Percentiles rank a stretch among this genome's conserved stretches.
These are phyloP conservation scores for Metahyphopichia silvanorum DNA, from an alignment of 805 yeast species.

Conservation along the genomic window DNA sequence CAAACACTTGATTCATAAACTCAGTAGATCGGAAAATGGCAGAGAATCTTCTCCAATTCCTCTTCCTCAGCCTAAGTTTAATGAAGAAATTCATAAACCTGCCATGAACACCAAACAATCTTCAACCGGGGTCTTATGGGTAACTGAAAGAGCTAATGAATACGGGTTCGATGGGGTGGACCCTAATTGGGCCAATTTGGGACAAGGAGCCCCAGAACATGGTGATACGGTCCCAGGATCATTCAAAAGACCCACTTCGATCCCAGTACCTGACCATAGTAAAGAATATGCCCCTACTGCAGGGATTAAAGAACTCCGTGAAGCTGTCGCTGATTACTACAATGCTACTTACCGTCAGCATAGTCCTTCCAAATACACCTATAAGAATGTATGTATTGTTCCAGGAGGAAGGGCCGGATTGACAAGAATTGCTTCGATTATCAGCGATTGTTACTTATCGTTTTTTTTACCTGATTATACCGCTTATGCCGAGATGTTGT, in stretches of 20 bases:
- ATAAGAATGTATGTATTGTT: conserved; percentile 58
- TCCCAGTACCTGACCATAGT: conserved; percentile 45
- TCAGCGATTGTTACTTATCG: conserved; percentile 55
- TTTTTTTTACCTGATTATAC: conserved; percentile 63
- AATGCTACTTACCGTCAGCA: conserved; percentile 51
- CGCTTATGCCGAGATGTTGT: conserved; percentile 63
- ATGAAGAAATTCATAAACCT: conserved; percentile 48
- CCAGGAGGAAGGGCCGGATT: conserved; percentile 66
- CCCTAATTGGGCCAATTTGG: conserved; percentile 55
- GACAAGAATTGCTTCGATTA: conserved; percentile 58
- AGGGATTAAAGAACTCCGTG: conserved; percentile 51
- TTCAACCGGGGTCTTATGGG: conserved; percentile 64
- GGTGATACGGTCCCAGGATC: conserved; percentile 58
- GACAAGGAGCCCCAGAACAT: conserved; percentile 66
- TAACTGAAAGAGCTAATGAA: conserved; percentile 57
- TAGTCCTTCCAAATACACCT: conserved; percentile 51
- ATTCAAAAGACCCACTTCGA: conserved; percentile 47
- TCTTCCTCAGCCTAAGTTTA: conserved; percentile 44
- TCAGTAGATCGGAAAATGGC: conserved; percentile 30
- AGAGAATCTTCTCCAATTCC: conserved; percentile 48
- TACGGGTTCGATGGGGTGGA: conserved; percentile 47
- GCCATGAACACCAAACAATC: conserved; percentile 58
- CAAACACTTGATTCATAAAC: conserved; percentile 21
- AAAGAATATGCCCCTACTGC: conserved; percentile 62
- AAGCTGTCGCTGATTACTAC: conserved; percentile 56